These are phyloP conservation scores for Talaromyces rugulosus DNA, from an alignment of 2,329 filamentous ascomycete species.

Conservation along the genomic window DNA sequence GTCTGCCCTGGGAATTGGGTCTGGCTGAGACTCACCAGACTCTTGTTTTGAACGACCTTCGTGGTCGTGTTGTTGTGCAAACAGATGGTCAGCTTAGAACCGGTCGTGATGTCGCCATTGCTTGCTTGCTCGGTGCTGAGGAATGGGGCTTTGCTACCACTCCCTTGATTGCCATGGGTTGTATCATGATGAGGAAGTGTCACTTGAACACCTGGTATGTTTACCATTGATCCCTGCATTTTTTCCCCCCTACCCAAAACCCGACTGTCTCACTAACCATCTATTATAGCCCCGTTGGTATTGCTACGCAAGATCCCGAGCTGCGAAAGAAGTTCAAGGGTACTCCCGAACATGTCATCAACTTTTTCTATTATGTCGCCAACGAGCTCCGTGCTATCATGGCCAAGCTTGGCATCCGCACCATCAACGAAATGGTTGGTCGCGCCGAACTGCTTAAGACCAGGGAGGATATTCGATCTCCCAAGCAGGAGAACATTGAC, in stretches of 20 bases:
- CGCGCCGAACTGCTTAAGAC: constrained; percentile 82
- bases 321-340: constrained; percentile 90
- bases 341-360: constrained; percentile 93
- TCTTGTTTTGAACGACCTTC: constrained; percentile 88
- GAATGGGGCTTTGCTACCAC: constrained; percentile 97
- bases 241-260: constrained; percentile 5
- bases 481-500: constrained; percentile 90
- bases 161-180: constrained; percentile 93
- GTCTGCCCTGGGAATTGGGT: constrained; percentile 93
- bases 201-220: constrained; percentile 15
- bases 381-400: constrained; percentile 96
- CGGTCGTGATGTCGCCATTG: constrained; percentile 88
- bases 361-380: constrained; percentile 97
- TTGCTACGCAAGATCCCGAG: constrained; percentile 93
- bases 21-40: constrained; percentile 97
- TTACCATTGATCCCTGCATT: constrained; percentile 9
- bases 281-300: constrained; percentile 74
- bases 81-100: constrained; percentile 93
- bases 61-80: constrained; percentile 92
- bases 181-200: constrained; percentile 91
- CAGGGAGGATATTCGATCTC: constrained; percentile 79
- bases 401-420: constrained; percentile 91
- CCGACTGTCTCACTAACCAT: constrained; percentile 16
- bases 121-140: constrained; percentile 92
- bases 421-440: constrained; percentile 96